These are phyloP conservation scores for Salisapilia sapeloensis DNA, from an alignment of 352 stramenopile species.

Conservation along the genomic window DNA sequence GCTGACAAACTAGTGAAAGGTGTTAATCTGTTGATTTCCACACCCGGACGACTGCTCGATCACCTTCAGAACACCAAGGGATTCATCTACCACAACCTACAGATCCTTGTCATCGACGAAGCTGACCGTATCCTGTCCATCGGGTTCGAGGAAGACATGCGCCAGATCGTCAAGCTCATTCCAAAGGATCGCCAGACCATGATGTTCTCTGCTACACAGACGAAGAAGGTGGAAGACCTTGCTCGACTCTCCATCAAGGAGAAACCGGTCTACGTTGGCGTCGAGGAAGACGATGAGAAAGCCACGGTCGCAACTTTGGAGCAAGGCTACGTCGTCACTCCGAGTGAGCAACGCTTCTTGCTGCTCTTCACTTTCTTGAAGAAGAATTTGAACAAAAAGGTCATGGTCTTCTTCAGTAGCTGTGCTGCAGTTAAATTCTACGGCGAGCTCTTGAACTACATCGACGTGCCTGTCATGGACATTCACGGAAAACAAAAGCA, in stretches of 20 bases:
- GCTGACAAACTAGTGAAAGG: conserved; percentile 88
- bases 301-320: conserved; percentile 90
- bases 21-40: conserved; percentile 97
- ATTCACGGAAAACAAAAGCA: conserved; percentile 99
- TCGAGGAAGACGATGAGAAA: conserved; percentile 83
- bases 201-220: conserved; percentile 98
- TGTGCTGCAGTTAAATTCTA: conserved; percentile 98
- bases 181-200: conserved; percentile 97
- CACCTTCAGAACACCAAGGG: conserved; percentile 97
- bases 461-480: conserved; percentile 96
- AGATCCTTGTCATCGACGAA: conserved; percentile 98
- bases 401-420: conserved; percentile 91
- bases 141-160: conserved; percentile 98
- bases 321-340: conserved; percentile 97
- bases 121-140: conserved; percentile 98
- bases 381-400: conserved; percentile 99
- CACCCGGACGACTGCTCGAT: conserved; percentile 94
- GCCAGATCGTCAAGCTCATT: conserved; percentile 96
- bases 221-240: conserved; percentile 96
- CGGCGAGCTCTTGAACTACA: conserved; percentile 98
- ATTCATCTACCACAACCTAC: conserved; percentile 92
- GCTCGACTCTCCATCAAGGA: conserved; percentile 86
- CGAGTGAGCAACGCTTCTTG: conserved; percentile 95
- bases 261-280: conserved; percentile 94
- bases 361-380: conserved; percentile 99